phyloP scores from a whole-genome alignment of 225 moss, liverwort and hornwort genomes.

The Asterella californica region DNA sequence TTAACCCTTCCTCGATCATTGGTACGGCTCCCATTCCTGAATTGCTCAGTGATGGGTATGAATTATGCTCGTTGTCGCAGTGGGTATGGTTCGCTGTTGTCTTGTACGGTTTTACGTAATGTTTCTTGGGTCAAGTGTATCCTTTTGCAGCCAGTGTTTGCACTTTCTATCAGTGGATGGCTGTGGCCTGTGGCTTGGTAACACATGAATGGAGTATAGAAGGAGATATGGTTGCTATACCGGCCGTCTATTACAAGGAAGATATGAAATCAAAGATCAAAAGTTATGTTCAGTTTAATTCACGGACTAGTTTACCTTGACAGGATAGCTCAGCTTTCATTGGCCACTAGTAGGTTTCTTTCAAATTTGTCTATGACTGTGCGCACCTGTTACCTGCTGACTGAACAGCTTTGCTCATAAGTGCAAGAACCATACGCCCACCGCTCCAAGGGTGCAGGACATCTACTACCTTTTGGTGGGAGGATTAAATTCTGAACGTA shows the following conservation, averaged over 20 bases:
- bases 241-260: neutral
- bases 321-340: neutral
- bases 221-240: neutral
- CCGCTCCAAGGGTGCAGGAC: neutral
- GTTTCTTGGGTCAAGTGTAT: neutral
- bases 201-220: neutral
- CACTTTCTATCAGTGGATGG: neutral
- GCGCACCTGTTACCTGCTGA: neutral
- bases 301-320: neutral
- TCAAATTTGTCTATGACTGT: neutral
- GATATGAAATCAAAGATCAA: neutral
- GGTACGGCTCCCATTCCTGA: slow-evolving; percentile 41
- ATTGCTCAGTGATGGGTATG: neutral
- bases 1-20: slow-evolving; percentile 72
- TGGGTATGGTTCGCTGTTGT: neutral
- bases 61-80: neutral
- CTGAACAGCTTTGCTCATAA: neutral
- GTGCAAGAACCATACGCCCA: neutral
- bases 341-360: neutral
- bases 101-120: neutral
- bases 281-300: neutral
- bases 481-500: neutral
- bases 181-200: neutral
- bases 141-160: too few species aligned
- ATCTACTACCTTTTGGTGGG: neutral